These are phyloP conservation scores for Phytophthora europaea DNA, from an alignment of 352 stramenopile genomes.

Conservation along the genomic window DNA sequence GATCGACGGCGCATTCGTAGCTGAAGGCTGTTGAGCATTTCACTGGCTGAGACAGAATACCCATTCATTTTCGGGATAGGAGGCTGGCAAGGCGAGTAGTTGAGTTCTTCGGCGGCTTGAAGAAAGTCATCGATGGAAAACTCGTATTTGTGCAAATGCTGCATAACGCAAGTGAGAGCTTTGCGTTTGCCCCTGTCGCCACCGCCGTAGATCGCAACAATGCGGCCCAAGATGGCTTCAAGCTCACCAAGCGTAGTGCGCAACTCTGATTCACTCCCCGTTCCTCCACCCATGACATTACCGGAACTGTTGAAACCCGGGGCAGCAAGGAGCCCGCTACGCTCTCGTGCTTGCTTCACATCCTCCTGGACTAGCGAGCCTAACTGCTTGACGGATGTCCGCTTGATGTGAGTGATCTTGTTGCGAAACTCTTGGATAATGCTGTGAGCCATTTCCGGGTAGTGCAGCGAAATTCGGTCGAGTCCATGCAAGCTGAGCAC, in stretches of 20 bases:
- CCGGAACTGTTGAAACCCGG: conserved; percentile 3
- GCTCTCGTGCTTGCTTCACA: conserved; percentile 45
- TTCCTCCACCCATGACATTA: conserved; percentile 2
- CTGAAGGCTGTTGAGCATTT: conserved; percentile 65
- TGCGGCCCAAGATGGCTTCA: conserved; percentile 56
- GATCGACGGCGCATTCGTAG: conserved; percentile 66
- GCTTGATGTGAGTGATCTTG: conserved; percentile 87
- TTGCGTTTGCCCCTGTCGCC: conserved; percentile 81
- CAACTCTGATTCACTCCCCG: conserved; percentile 45
- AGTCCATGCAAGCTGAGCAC: conserved; percentile 80
- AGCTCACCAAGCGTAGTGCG: conserved; percentile 64
- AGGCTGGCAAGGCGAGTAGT: conserved; percentile 21
- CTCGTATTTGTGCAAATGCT: conserved; percentile 86
- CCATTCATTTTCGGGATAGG: conserved; percentile 9
- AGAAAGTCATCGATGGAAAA: conserved; percentile 85
- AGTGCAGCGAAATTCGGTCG: conserved; percentile 79
- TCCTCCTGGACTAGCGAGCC: conserved; percentile 46
- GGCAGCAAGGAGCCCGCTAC: conserved; percentile 39
- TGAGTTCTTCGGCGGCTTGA: conserved; percentile 66
- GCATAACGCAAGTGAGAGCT: conserved; percentile 75
- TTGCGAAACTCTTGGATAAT: conserved; percentile 83
- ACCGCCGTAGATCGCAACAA: conserved; percentile 77
- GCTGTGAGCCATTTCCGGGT: conserved; percentile 83
- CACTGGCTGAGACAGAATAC: conserved; percentile 16
- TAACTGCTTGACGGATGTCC: conserved; percentile 49